A percentile compares a stretch with the other conserved stretches of the same genome.
phyloP scores from a whole-genome alignment of 2,329 filamentous ascomycete genomes.

The Podosphaera fusca region DNA sequence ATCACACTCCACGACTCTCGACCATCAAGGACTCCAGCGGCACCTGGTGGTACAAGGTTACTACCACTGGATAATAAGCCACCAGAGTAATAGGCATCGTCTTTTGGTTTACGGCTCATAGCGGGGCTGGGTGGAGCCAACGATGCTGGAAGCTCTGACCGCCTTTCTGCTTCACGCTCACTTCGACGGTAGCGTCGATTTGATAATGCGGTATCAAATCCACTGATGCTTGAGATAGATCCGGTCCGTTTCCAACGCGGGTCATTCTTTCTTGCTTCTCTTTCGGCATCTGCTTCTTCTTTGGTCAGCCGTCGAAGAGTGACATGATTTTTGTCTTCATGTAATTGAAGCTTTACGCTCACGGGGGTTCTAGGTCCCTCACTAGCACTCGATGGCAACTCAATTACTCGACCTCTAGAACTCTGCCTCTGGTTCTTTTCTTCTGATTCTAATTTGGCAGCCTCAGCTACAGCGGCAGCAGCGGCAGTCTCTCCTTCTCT shows the following conservation, averaged over 20 bases:
- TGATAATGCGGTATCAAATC: slow-evolving; percentile 27
- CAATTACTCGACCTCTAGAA: slow-evolving; percentile 7
- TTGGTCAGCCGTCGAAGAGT: slow-evolving; percentile 38
- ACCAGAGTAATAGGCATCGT: slow-evolving; percentile 33
- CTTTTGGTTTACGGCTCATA: slow-evolving; percentile 27
- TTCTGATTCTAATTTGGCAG: slow-evolving; percentile 24
- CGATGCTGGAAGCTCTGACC: slow-evolving; percentile 9
- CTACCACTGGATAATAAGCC: slow-evolving; percentile 4
- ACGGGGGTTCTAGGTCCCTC: slow-evolving; percentile 24
- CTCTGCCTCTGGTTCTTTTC: slow-evolving; percentile 19
- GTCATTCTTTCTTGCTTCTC: slow-evolving; percentile 13
- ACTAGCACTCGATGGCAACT: slow-evolving; percentile 7
- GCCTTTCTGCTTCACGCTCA: slow-evolving; percentile 22
- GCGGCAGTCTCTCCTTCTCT: slow-evolving; percentile 22
- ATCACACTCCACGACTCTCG: slow-evolving; percentile 16
- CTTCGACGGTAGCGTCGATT: slow-evolving; percentile 29
- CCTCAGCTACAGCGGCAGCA: slow-evolving; percentile 22
- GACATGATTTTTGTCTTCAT: slow-evolving; percentile 37
- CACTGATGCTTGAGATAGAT: slow-evolving; percentile 33
- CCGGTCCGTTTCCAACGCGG: slow-evolving; percentile 23
- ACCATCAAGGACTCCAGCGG: slow-evolving; percentile 12
- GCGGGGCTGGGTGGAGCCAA: slow-evolving; percentile 26
- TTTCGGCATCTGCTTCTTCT: slow-evolving; percentile 27
- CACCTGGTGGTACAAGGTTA: slow-evolving; percentile 4
- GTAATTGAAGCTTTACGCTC: slow-evolving; percentile 35